Base-by-base conservation (phyloP, 495 filamentous ascomycete species). In the Daldinia grandis region DNA sequence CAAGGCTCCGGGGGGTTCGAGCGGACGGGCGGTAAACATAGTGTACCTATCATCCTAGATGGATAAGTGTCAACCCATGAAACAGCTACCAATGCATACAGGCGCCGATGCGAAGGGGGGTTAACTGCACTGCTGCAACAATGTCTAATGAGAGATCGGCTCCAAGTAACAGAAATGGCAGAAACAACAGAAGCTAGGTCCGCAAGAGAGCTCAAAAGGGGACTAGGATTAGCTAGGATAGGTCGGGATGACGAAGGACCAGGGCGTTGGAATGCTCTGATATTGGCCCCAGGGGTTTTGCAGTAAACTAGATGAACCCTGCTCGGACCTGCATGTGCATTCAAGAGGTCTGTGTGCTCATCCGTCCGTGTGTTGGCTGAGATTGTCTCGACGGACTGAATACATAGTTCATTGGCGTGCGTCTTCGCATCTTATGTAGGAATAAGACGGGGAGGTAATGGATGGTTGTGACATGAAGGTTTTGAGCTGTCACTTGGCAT, bases 81-180 rank as follows among this genome's bases (percentile, higher is more conserved):
- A 72, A 72, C 25, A 53, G 7, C 64, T 60, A 44, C 56, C 64
- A 72, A 68, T 68, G 69, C 69, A 68, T 60, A 62, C 27, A 64
- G 38, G 49, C 64, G 69, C 58, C 49, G 66, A 56, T 70, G 42
- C 60, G 61, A 27, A 61, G 58, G 54, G 67, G 28, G 59, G 19
- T 44, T 47, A 21, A 24, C 42, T 47, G 42, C 17, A 47, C 51
- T 71, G 50, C 60, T 72, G 69, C 56, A 68, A 72, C 69, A 68
- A 65, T 68, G 69, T 72, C 64, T 68, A 68, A 72, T 68, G 64
- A 72, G 69, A 68, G 66, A 67, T 63, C 58, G 59, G 69, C 69
- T 64, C 42, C 59, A 63, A 71, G 49, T 30, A 53, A 27, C 49
- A 35, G n/a, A 35, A 35, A 64, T 67, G 59, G 64, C 28, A 72